Percentiles rank a stretch among this genome's conserved stretches.
phyloP scores from a whole-genome alignment of 371 early-diverging fungal species.

The Enteropsectra breve region DNA sequence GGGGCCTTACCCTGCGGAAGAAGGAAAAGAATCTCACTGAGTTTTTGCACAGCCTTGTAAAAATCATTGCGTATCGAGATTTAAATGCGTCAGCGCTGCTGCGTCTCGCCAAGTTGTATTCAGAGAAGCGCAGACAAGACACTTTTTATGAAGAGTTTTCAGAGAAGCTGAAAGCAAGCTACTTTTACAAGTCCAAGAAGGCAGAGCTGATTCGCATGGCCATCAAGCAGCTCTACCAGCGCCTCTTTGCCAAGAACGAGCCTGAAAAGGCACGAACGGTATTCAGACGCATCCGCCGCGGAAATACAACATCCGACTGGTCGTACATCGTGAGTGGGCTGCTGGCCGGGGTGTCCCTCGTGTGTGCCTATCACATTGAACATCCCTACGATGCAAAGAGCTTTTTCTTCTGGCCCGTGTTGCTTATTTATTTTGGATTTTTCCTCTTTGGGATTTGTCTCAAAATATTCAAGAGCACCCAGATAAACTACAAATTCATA shows the following conservation, averaged over 20 bases:
- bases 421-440: conserved; percentile 4
- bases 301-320: conserved; percentile 6
- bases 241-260: conserved; percentile 45
- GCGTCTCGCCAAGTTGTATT: conserved; percentile 53
- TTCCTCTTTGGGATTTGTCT: conserved; percentile 53
- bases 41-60: conserved; percentile 48
- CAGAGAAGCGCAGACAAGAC: conserved; percentile 26
- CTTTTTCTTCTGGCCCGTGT: conserved; percentile 16
- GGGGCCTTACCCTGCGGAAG: conserved; percentile 21
- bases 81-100: conserved; percentile 54
- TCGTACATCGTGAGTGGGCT: neutral
- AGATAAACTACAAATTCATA: conserved; percentile 58
- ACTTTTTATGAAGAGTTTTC: conserved; percentile 20
- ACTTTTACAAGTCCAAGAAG: conserved; percentile 35
- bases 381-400: neutral
- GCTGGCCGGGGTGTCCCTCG: neutral
- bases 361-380: neutral
- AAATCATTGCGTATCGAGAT: conserved; percentile 51
- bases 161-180: conserved; percentile 14
- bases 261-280: conserved; percentile 43
- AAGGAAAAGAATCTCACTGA: conserved; percentile 53
- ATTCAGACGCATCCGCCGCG: conserved; percentile 29
- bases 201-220: conserved; percentile 43
- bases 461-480: conserved; percentile 41
- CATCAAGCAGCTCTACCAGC: conserved; percentile 41